Base-by-base conservation (phyloP, 306 rosid genomes). In the Medicago truncatula region DNA sequence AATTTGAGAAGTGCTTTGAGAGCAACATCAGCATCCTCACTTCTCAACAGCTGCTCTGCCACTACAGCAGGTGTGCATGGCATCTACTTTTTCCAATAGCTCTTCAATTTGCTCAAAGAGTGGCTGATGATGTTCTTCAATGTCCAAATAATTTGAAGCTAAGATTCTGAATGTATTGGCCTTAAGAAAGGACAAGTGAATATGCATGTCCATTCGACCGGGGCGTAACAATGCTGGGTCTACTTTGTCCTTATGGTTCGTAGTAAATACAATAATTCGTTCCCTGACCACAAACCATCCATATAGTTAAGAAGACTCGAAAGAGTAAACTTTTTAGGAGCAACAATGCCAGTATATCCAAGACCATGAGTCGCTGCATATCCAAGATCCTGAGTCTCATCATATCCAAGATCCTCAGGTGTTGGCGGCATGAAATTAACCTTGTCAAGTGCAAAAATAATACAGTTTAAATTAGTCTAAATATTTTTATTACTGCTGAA, bases 191-290 rank as follows among this genome's bases (percentile, higher is more conserved):
- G 93, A 84, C 86, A 88, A 67, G 86, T 87, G 36, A 39, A 88
- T 87, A 78, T 88, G 93, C 86, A 78, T 73, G 60, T 88, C 91
- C 93, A 90, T 88, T 4, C 96, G 86, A 25, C 93, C 88, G 0
- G 89, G 85, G 0, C 90, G 83, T 70, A 88, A 13, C 84, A 91
- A 61, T 0, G 89, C 90, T 0, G 88, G 81, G 18, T 91, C 93
- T 1, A 89, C 73, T 65, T 67, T 81, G 1, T 87, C 92, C 50
- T 50, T 83, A 47, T 89, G 88, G 17, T 89, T 89, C 2, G 97
- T 87, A 0, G 97, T 89, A 70, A 91, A 86, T 9, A 91, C 53
- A 1, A 89, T 70, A 17, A 91, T 87, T 16, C 92, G 36, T 63
- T 91, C 90, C 93, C 79, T 10, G 49, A 13, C 49, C 49, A 43